Evolutionary conservation across 2,329 filamentous ascomycete genomes (phyloP).

Genomic region (Elsinoe batatas): DNA sequence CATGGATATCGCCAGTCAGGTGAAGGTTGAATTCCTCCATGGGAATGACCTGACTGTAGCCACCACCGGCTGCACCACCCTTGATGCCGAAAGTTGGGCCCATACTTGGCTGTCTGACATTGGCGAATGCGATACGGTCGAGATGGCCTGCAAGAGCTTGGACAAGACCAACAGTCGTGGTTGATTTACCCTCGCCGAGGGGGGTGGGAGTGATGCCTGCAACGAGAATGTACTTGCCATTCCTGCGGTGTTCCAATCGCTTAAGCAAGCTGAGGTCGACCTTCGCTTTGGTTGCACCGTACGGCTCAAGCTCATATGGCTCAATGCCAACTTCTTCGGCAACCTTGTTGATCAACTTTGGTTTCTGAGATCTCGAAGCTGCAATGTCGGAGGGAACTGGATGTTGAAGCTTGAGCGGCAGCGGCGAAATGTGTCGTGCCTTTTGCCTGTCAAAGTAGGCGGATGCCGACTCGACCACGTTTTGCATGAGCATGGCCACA

Average conservation of each 20-base stretch:
- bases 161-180: constrained; percentile 89
- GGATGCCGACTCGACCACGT: constrained; percentile 79
- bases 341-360: constrained; percentile 81
- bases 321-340: constrained; percentile 82
- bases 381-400: constrained; percentile 95
- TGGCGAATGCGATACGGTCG: constrained; percentile 82
- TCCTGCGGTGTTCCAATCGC: constrained; percentile 72
- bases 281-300: constrained; percentile 93
- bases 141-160: constrained; percentile 88
- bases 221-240: constrained; percentile 86
- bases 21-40: constrained; percentile 99
- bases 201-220: constrained; percentile 95
- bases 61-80: constrained; percentile 90
- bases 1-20: constrained; percentile 94
- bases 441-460: constrained; percentile 76
- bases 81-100: constrained; percentile 99
- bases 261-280: constrained; percentile 74
- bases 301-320: constrained; percentile 82
- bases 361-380: constrained; percentile 76
- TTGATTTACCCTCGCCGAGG: constrained; percentile 94
- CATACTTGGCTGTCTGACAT: constrained; percentile 93
- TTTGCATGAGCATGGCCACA: constrained; percentile 93
- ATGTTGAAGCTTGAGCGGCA: constrained; percentile 67
- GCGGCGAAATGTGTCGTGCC: constrained; percentile 64
- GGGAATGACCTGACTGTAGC: constrained; percentile 97